Conservation (phyloP, 2,329 filamentous ascomycete genomes). For the Beauveria rudraprayagi region DNA sequence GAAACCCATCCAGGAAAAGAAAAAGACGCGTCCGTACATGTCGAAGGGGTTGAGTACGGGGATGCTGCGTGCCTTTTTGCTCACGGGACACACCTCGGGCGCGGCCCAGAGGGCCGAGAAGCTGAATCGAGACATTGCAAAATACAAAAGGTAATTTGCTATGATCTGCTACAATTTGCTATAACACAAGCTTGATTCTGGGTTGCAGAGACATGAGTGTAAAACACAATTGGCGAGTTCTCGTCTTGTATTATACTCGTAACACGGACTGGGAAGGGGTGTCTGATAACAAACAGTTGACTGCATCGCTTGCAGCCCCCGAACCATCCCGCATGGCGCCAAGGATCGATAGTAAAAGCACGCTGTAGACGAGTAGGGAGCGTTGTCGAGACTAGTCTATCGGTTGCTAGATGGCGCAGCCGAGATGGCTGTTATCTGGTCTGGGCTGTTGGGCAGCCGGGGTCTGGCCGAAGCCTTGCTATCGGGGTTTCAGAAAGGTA, state of each 20-base stretch:
- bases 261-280: neutral
- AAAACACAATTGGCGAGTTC: neutral
- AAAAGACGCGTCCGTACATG: slow-evolving; percentile 78
- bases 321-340: neutral
- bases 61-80: slow-evolving; percentile 71
- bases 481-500: neutral
- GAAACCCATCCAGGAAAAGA: slow-evolving; percentile 83
- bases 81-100: slow-evolving; percentile 76
- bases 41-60: slow-evolving; percentile 72
- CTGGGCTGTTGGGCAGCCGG: neutral
- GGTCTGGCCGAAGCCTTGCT: neutral
- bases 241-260: slow-evolving; percentile 4
- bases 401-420: neutral
- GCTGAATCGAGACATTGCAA: slow-evolving; percentile 20
- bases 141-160: neutral
- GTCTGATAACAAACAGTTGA: neutral
- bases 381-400: neutral
- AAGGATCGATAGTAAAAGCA: neutral
- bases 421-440: neutral
- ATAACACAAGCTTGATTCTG: neutral
- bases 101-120: slow-evolving; percentile 24
- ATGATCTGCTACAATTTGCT: neutral
- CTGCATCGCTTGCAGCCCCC: neutral
- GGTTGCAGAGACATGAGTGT: neutral
- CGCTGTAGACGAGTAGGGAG: neutral